phyloP scores from a whole-genome alignment of 139 green algal genomes.

The Tetradesmus lagerheimii region DNA sequence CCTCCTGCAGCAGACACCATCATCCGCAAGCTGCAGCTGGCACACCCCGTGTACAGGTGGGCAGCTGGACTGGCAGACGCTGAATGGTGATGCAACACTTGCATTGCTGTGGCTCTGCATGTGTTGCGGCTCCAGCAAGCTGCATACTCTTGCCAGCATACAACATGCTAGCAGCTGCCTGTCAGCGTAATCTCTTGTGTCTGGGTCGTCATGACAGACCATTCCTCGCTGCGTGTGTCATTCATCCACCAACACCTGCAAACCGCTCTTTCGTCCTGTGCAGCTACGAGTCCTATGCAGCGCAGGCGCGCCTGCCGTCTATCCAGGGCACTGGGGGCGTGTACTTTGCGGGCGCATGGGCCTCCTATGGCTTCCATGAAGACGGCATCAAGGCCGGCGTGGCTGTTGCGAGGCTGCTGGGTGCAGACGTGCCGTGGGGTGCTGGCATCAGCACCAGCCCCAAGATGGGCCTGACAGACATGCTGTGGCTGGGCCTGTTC shows the following conservation, averaged over 20 bases:
- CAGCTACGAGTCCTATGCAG: conserved; percentile 65
- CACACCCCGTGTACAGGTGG: conserved; percentile 87
- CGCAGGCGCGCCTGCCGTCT: conserved; percentile 66
- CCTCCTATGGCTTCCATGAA: conserved; percentile 97
- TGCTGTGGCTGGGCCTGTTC: conserved; percentile 50
- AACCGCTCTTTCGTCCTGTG: neutral
- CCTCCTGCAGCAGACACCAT: conserved; percentile 64
- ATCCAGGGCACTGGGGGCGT: conserved; percentile 68
- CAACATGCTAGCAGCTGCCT: no score
- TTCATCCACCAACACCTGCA: neutral
- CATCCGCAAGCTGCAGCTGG: conserved; percentile 70
- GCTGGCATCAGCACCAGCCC: conserved; percentile 62
- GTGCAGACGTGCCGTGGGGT: conserved; percentile 69
- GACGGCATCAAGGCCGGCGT: conserved; percentile 91
- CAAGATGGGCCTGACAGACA: conserved; percentile 66
- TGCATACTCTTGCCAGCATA: no score
- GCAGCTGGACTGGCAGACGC: neutral
- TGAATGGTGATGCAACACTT: neutral
- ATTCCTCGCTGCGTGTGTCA: no score
- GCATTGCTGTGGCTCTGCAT: no score
- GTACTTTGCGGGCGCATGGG: conserved; percentile 84
- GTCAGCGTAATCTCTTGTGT: no score
- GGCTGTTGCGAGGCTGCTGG: conserved; percentile 63
- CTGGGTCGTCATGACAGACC: no score
- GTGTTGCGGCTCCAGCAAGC: no score